Percentiles rank a stretch among this genome's conserved stretches.
Evolutionary conservation across 2,329 filamentous ascomycete species (phyloP).

Genomic region (Coniochaeta pulveracea): DNA sequence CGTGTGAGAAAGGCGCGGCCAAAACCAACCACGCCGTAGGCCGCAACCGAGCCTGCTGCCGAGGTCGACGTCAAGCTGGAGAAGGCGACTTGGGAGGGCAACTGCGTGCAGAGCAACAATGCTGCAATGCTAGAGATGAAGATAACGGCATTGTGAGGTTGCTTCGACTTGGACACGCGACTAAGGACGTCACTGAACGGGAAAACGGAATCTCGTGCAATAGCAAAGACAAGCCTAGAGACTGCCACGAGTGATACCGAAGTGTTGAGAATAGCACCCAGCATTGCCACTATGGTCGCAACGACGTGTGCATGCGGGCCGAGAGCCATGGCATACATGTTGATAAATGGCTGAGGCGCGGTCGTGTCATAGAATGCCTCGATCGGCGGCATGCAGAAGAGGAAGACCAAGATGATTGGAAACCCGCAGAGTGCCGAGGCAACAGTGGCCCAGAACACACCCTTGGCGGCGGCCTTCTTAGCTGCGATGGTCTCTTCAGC

Average conservation of each 20-base stretch:
- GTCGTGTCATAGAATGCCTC: background rate
- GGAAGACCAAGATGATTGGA: background rate
- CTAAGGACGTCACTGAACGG: background rate
- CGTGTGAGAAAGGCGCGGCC: background rate
- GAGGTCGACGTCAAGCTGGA: background rate
- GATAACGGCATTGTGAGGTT: background rate
- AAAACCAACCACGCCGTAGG: background rate
- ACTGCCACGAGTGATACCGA: background rate
- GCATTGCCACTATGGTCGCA: background rate
- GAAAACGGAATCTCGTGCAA: background rate
- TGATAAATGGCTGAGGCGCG: background rate
- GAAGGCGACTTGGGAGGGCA: background rate
- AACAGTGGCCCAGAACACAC: background rate
- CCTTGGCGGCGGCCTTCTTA: background rate
- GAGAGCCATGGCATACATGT: constrained; percentile 1
- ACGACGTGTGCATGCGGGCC: background rate
- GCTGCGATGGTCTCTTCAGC: background rate
- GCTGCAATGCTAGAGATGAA: background rate
- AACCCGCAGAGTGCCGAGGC: background rate
- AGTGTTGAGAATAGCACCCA: background rate
- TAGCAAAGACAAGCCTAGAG: background rate
- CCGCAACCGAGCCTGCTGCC: background rate
- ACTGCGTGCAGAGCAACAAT: background rate
- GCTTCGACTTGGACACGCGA: background rate
- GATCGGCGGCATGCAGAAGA: background rate